These are phyloP conservation scores for Fusarium nygamai DNA, from an alignment of 2,329 filamentous ascomycete species.

Conservation along the genomic window DNA sequence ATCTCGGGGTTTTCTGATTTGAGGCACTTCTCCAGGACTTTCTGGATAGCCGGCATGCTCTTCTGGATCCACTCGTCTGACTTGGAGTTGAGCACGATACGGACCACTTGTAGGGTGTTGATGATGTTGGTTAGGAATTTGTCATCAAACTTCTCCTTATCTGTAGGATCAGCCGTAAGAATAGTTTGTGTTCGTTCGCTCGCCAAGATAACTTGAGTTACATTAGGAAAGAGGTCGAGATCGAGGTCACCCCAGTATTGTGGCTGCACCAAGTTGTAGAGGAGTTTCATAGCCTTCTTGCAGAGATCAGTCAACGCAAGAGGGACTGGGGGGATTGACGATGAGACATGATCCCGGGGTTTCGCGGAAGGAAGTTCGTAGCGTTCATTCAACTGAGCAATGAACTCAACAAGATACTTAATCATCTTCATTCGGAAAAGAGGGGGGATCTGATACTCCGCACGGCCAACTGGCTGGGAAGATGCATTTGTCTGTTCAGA, in stretches of 20 bases:
- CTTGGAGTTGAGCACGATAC: constrained; percentile 88
- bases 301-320: constrained; percentile 78
- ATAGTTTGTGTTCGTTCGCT: constrained; percentile 78
- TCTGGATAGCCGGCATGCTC: constrained; percentile 81
- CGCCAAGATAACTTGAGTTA: constrained; percentile 85
- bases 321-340: constrained; percentile 57
- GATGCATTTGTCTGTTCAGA: constrained; percentile 65
- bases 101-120: constrained; percentile 92
- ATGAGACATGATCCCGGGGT: constrained; percentile 62
- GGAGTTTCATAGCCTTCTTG: constrained; percentile 82
- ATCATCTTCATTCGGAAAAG: constrained; percentile 81
- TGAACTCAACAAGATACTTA: constrained; percentile 96
- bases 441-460: constrained; percentile 75
- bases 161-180: constrained; percentile 66
- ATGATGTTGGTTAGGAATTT: constrained; percentile 89
- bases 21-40: constrained; percentile 87
- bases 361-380: constrained; percentile 80
- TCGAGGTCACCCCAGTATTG: constrained; percentile 93
- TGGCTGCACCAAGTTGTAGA: constrained; percentile 86
- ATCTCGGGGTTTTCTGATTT: constrained; percentile 91
- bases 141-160: constrained; percentile 80
- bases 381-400: constrained; percentile 87
- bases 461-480: constrained; percentile 62
- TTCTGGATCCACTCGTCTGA: constrained; percentile 89
- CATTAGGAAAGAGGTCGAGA: constrained; percentile 88